Base-by-base conservation (phyloP, 768 basidiomycete genomes). In the Hygrophorus pudorinus region DNA sequence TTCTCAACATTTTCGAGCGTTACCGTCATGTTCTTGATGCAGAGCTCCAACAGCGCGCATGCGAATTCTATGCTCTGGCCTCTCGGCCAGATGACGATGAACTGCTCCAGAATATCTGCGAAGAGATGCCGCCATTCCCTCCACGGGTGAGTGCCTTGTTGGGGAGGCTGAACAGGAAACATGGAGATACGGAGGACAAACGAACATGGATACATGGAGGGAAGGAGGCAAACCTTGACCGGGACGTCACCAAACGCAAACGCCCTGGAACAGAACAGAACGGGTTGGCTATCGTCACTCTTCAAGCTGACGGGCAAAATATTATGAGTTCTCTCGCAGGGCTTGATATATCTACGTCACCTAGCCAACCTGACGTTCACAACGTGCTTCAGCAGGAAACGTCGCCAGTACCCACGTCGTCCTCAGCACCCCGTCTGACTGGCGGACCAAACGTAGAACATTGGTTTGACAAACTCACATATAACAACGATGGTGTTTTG, bases 71-170 rank as follows among this genome's bases (percentile, higher is more conserved):
- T 49, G 85, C 89, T 0, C 70, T 99, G 14, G 85, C 94, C 9
- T 78, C 73, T 18, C 72, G 90, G 30, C 68, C 82, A 14, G 90
- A 93, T 40, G 90, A 92, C 29, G 93, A 98, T 54, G 92, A 92
- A 51, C 72, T 98, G 35, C 68, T 99, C 34, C 87, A 92, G 58
- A 88, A 89, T 50, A 79, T 98, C 11, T 97, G 93, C 60, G 96
- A 98, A 61, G 96, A 98, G 64, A 98, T 99, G 83, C 96, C 96
- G 1, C 92, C 94, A 3, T 99, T 96, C 73, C 93, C 94, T 3
- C 86, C 94, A 42, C 79, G 96, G 38, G 87, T 90, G 52, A 94
- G 91, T 47, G 85, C 93, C 2, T 70, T 99, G 6, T 70, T 96
- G 40, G 86, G 78, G 38, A 75, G 91, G 39, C 66, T 99, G 32